phyloP scores from a whole-genome alignment of 306 rosid species.

The Acacia acuminata region DNA sequence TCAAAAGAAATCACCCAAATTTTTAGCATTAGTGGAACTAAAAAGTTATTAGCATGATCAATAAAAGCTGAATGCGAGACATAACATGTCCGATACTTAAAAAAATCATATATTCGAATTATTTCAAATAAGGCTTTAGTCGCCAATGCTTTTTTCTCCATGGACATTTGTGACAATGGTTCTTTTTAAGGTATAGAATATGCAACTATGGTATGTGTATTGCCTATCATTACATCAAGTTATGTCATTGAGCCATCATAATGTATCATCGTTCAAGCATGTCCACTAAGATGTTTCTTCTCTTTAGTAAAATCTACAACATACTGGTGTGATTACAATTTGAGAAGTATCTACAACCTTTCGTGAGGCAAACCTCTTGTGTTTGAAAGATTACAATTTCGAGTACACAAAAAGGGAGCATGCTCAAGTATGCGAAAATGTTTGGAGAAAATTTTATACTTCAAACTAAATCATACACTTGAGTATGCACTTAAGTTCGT shows the following conservation, averaged over 20 bases:
- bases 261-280: background rate
- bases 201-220: too few relatives aligned
- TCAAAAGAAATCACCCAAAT: background rate
- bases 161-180: background rate
- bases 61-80: background rate
- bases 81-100: background rate
- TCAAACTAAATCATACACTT: constrained; percentile 25
- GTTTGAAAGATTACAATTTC: too few relatives aligned
- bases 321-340: background rate
- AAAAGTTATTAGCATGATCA: too few relatives aligned
- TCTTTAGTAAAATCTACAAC: background rate
- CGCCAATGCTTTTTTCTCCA: background rate
- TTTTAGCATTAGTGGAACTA: too few relatives aligned
- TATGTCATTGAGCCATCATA: background rate
- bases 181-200: background rate
- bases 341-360: background rate
- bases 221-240: background rate
- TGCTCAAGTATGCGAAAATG: too few relatives aligned
- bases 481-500: too few relatives aligned
- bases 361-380: too few relatives aligned
- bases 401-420: too few relatives aligned
- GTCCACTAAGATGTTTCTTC: background rate
- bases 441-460: too few relatives aligned
- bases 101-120: background rate
- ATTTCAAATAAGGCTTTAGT: background rate